Evolutionary conservation across 192 early-diverging fungal species (phyloP).

Genomic region (Coemansia sp.): DNA sequence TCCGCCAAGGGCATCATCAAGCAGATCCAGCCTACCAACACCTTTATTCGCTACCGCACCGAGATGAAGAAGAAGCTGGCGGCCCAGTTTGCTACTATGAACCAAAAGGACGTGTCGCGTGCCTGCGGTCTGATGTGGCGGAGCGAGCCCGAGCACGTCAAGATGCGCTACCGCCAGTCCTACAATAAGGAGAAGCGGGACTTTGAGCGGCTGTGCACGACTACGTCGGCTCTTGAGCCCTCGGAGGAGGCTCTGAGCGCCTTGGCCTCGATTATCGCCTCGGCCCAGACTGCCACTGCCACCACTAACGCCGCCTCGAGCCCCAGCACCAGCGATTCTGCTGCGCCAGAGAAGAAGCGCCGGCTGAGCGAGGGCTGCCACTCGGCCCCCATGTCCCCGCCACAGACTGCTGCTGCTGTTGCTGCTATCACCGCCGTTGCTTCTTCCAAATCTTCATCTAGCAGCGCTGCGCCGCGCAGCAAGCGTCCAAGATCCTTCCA

Average conservation of each 20-base stretch:
- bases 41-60: conserved; percentile 61
- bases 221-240: conserved; percentile 46
- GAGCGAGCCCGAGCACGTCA: conserved; percentile 56
- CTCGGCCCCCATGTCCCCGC: conserved; percentile 52
- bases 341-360: conserved; percentile 39
- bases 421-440: not conserved
- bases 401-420: conserved; percentile 15
- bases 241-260: conserved; percentile 47
- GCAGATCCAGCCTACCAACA: conserved; percentile 60
- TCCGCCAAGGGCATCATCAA: conserved; percentile 52
- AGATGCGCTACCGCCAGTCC: conserved; percentile 58
- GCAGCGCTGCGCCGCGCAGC: conserved; percentile 16
- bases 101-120: conserved; percentile 59
- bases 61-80: conserved; percentile 58
- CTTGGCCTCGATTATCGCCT: conserved; percentile 43
- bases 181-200: conserved; percentile 60
- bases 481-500: conserved; percentile 46
- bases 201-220: conserved; percentile 56
- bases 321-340: conserved; percentile 1
- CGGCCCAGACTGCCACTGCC: conserved; percentile 11
- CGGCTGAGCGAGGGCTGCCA: conserved; percentile 43
- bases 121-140: conserved; percentile 60
- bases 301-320: not conserved
- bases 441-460: not conserved
- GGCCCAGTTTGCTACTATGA: conserved; percentile 54